Percentiles rank a stretch among this genome's conserved stretches.
phyloP scores from a whole-genome alignment of 768 basidiomycete genomes.

The Gelatoporia subvermispora region DNA sequence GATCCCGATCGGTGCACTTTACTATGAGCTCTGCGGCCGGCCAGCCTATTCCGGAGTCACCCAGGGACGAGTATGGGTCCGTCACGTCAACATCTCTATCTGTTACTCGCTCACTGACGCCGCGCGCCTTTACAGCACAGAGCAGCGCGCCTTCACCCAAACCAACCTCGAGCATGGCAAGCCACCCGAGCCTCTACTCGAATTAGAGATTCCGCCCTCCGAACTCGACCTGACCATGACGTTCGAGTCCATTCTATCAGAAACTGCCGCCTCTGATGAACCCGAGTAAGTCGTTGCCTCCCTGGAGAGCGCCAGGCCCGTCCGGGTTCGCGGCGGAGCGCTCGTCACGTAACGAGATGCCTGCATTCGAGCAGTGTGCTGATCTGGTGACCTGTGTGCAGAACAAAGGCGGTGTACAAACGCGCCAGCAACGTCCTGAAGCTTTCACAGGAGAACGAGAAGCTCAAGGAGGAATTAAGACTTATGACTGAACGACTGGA shows the following conservation, averaged over 20 bases:
- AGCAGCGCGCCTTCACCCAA: not conserved
- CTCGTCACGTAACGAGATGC: conserved; percentile 4
- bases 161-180: not conserved
- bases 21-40: too few species aligned
- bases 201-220: conserved; percentile 24
- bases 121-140: not conserved
- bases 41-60: too few species aligned
- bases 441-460: conserved; percentile 74
- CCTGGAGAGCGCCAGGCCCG: not conserved
- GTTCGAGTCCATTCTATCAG: conserved; percentile 22
- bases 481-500: conserved; percentile 73
- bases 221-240: conserved; percentile 24
- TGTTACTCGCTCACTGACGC: not conserved
- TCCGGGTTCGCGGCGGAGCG: not conserved
- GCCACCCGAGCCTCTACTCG: conserved; percentile 13
- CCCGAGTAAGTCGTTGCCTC: conserved; percentile 14
- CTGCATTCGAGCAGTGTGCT: not conserved
- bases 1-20: too few species aligned
- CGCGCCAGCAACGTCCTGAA: conserved; percentile 75
- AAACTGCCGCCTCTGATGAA: conserved; percentile 3
- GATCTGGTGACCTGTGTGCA: conserved; percentile 2
- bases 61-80: not conserved
- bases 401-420: conserved; percentile 45
- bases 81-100: not conserved
- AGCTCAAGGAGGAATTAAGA: conserved; percentile 68